Base-by-base conservation (phyloP, 2,329 filamentous ascomycete genomes). In the Claviceps arundinis region DNA sequence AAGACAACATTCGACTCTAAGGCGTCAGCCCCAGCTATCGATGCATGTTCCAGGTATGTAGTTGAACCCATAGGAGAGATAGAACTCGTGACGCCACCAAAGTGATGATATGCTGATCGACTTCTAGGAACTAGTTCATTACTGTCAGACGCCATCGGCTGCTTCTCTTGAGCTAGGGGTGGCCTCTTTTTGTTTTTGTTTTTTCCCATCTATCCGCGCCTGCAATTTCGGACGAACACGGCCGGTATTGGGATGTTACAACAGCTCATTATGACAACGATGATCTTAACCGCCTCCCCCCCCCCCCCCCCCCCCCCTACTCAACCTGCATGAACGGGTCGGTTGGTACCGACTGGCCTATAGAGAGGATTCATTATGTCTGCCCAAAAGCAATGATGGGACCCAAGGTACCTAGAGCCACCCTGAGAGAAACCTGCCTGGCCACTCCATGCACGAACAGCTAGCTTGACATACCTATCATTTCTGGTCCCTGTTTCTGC, bases 291-390 rank as follows among this genome's bases (percentile, higher is more conserved):
- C 30, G 17, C 13, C n/a, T n/a, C n/a, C n/a, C n/a, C n/a, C 19
- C 14, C 17, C 17, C 37, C 37, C n/a, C n/a, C n/a, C n/a, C n/a
- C 7, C 19, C 14, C 17, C 17, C 37, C 37, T 16, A 5, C 14
- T 47, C 38, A 17, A 22, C 43, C 50, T 51, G 50, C 50, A 51
- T 47, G 34, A 30, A 30, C n/a, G 49, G 49, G n/a, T 22, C 42
- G 43, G 42, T 14, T 50, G 22, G 30, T 50, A 38, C 42, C 41
- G 49, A 38, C 19, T 44, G 19, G 41, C 43, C 22, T 41, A 34
- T 51, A 16, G 34, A n/a, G 34, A 40, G 14, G 13, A 37, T 6
- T 30, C 26, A 22, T 46, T 43, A 37, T n/a, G 43, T 40, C 5
- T n/a, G 7, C 13, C 34, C 45, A 9, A 40, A 40, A 51, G 50